These are phyloP conservation scores for Massarina eburnea DNA, from an alignment of 2,329 filamentous ascomycete genomes.

Conservation along the genomic window DNA sequence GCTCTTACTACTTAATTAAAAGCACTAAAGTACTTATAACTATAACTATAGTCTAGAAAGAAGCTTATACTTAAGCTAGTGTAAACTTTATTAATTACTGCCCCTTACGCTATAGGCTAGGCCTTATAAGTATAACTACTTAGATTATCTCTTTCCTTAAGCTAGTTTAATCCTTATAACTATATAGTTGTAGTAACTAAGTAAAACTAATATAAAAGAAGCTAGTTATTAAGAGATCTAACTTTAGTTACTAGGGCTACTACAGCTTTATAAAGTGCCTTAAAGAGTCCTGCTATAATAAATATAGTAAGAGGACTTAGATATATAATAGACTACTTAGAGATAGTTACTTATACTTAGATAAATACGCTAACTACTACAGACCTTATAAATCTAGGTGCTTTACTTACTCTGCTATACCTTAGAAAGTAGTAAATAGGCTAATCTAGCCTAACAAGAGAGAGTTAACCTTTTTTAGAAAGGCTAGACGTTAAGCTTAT, in stretches of 20 bases:
- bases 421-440: background rate
- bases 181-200: background rate
- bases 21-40: background rate
- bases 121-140: background rate
- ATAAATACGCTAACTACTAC: background rate
- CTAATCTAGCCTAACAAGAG: background rate
- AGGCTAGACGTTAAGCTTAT: background rate
- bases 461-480: background rate
- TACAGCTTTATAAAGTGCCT: background rate
- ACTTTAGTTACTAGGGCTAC: background rate
- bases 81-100: background rate
- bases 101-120: background rate
- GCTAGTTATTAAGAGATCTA: background rate
- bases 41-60: background rate
- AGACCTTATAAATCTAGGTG: background rate
- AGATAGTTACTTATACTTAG: background rate
- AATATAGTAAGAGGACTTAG: background rate
- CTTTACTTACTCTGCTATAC: background rate
- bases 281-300: background rate
- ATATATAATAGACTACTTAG: background rate
- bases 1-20: no score
- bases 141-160: background rate
- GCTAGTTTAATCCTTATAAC: background rate
- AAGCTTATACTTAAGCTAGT: background rate
- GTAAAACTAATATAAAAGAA: background rate